Percentiles rank a stretch among this genome's conserved stretches.
Conservation (phyloP, 768 basidiomycete genomes). For the Rhodotorula paludigena region DNA sequence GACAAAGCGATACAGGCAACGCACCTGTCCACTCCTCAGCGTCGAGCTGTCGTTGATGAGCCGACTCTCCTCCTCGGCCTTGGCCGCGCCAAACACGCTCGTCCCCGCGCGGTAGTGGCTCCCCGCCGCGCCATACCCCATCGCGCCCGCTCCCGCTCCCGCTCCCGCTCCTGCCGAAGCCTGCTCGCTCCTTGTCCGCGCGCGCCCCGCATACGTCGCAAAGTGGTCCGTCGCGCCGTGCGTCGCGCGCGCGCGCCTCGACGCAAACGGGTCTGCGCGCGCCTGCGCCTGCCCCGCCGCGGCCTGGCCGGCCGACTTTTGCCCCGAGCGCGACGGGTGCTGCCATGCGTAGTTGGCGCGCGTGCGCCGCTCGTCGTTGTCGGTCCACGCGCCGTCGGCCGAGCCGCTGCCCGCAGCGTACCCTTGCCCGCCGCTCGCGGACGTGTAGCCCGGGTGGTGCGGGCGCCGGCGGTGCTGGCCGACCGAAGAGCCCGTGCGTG, state of each 20-base stretch:
- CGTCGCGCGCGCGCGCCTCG: not conserved
- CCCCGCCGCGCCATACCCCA: not conserved
- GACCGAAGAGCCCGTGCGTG: not conserved
- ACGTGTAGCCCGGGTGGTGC: slow-evolving; percentile 20
- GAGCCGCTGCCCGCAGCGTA: slow-evolving; percentile 1
- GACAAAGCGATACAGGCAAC: not conserved
- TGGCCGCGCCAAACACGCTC: slow-evolving; percentile 19
- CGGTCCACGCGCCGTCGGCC: slow-evolving; percentile 3
- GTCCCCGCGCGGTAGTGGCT: slow-evolving; percentile 25
- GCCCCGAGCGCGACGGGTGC: slow-evolving; percentile 22
- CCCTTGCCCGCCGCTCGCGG: slow-evolving; percentile 16
- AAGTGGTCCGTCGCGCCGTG: slow-evolving; percentile 17
- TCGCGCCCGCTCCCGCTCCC: not conserved
- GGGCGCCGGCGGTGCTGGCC: slow-evolving; percentile 1
- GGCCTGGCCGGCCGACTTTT: not conserved
- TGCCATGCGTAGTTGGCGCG: slow-evolving; percentile 39
- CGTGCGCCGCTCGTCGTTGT: slow-evolving; percentile 29
- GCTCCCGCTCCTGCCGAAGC: not conserved
- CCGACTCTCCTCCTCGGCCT: slow-evolving; percentile 37
- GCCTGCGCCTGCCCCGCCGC: not conserved
- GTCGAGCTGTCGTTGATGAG: slow-evolving; percentile 36
- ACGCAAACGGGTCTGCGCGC: slow-evolving; percentile 27
- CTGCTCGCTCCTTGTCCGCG: not conserved
- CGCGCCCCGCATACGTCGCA: slow-evolving; percentile 15
- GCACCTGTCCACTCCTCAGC: slow-evolving; percentile 20